These are phyloP conservation scores for Neofusicoccum cordaticola DNA, from an alignment of 2,329 filamentous ascomycete species.

Conservation along the genomic window DNA sequence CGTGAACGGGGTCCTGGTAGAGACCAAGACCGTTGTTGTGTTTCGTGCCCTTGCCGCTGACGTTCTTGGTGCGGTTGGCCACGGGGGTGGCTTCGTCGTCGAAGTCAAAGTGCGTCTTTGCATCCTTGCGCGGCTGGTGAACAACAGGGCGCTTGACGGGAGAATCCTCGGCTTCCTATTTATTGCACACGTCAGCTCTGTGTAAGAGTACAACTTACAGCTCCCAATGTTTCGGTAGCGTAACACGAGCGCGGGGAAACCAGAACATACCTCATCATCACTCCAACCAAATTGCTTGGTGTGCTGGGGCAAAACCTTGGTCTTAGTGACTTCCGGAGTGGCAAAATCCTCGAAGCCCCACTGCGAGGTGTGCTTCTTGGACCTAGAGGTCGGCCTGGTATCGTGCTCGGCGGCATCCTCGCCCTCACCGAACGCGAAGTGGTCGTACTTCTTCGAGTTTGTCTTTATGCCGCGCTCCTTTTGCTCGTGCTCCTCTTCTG, in stretches of 20 bases:
- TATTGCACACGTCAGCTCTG: not conserved
- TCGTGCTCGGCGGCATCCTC: slow-evolving; percentile 35
- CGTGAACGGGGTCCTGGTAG: slow-evolving; percentile 75
- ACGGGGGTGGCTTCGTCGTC: slow-evolving; percentile 67
- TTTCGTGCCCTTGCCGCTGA: slow-evolving; percentile 44
- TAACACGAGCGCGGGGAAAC: not conserved
- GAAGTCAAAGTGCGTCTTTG: slow-evolving; percentile 80
- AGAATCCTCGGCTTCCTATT: slow-evolving; percentile 44
- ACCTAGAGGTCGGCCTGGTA: slow-evolving; percentile 24
- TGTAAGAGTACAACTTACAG: not conserved
- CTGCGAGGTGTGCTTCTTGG: slow-evolving; percentile 64
- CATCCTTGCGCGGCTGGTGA: slow-evolving; percentile 71
- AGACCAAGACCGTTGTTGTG: slow-evolving; percentile 68
- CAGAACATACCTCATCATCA: slow-evolving; percentile 57
- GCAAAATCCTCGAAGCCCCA: slow-evolving; percentile 89
- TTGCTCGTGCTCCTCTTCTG: slow-evolving; percentile 46
- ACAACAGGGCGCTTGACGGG: slow-evolving; percentile 58
- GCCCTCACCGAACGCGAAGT: slow-evolving; percentile 78
- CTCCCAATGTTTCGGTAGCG: not conserved
- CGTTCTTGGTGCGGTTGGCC: slow-evolving; percentile 41
- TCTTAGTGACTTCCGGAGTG: slow-evolving; percentile 73
- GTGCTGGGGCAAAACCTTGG: slow-evolving; percentile 65
- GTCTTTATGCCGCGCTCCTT: slow-evolving; percentile 54
- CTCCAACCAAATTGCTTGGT: slow-evolving; percentile 75
- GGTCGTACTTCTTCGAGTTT: slow-evolving; percentile 75